Percentiles rank a stretch among this genome's conserved stretches.
Evolutionary conservation across 768 basidiomycete genomes (phyloP).

Genomic region (Amanita thiersii): DNA sequence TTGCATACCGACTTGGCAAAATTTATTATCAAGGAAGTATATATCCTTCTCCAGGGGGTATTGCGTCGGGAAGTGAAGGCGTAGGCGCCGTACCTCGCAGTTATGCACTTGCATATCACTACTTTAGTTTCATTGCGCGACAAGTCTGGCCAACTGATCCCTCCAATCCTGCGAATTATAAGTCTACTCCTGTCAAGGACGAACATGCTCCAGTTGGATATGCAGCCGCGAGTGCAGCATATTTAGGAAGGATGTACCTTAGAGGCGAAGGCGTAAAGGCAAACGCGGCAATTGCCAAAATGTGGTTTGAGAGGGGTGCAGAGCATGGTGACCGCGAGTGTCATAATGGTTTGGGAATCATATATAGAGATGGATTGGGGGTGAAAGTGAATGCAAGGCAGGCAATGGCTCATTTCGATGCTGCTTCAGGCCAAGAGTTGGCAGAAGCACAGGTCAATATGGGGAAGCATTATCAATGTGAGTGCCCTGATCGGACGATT

Average conservation of each 20-base stretch:
- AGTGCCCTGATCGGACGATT: conserved; percentile 12
- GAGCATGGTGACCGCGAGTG: conserved; percentile 80
- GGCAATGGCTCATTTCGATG: conserved; percentile 59
- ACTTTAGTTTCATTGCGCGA: conserved; percentile 80
- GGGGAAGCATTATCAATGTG: conserved; percentile 63
- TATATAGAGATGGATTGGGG: conserved; percentile 84
- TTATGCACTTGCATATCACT: conserved; percentile 65
- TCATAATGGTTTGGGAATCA: conserved; percentile 85
- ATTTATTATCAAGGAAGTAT: conserved; percentile 96
- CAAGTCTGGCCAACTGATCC: conserved; percentile 86
- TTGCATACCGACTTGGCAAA: conserved; percentile 89
- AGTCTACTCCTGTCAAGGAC: conserved; percentile 35
- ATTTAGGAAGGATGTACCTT: conserved; percentile 89
- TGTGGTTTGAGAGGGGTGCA: conserved; percentile 92
- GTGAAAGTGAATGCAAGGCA: conserved; percentile 55
- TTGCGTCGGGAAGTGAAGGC: conserved; percentile 84
- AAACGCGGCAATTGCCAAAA: conserved; percentile 68
- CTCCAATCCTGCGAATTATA: conserved; percentile 38
- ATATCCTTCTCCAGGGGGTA: conserved; percentile 71
- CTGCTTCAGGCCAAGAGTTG: conserved; percentile 80
- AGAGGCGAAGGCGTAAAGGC: conserved; percentile 86
- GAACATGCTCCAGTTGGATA: conserved; percentile 45
- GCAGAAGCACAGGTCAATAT: conserved; percentile 91
- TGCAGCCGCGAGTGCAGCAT: conserved; percentile 78
- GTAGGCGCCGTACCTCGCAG: conserved; percentile 83